Evolutionary conservation across 495 filamentous ascomycete genomes (phyloP).

Genomic region (Penicillium riverlandense): DNA sequence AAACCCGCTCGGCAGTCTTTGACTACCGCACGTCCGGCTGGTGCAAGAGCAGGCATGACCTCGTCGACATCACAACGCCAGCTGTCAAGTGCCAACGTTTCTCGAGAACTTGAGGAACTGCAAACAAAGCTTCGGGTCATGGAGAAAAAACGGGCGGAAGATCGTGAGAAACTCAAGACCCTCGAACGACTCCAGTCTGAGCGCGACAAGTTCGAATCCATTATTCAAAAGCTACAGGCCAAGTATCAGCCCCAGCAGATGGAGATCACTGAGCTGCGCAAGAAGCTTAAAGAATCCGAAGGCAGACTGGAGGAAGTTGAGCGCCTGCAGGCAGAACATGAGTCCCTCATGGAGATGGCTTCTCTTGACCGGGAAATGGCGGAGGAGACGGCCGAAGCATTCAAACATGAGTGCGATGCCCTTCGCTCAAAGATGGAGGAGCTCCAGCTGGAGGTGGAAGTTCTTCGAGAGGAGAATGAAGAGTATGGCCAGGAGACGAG

Average conservation of each 20-base stretch:
- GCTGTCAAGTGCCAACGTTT: conserved; percentile 31
- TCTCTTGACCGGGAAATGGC: conserved; percentile 93
- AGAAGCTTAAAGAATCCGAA: conserved; percentile 70
- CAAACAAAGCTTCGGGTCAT: conserved; percentile 71
- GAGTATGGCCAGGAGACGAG: conserved; percentile 78
- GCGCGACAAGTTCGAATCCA: conserved; percentile 75
- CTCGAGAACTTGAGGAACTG: conserved; percentile 68
- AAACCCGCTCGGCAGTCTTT: conserved; percentile 27
- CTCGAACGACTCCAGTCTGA: conserved; percentile 73
- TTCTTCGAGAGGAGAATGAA: conserved; percentile 79
- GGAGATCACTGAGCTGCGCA: conserved; percentile 69
- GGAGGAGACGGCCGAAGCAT: conserved; percentile 78
- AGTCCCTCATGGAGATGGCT: conserved; percentile 78
- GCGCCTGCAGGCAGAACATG: conserved; percentile 70
- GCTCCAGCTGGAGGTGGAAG: conserved; percentile 77
- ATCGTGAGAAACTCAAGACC: conserved; percentile 77
- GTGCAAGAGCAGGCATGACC: conserved; percentile 16
- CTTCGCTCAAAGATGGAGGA: conserved; percentile 72
- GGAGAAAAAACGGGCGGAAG: conserved; percentile 76
- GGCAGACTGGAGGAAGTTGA: conserved; percentile 61
- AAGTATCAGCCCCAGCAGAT: conserved; percentile 85
- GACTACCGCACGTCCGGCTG: conserved; percentile 16
- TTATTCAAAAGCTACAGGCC: conserved; percentile 85
- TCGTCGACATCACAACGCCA: conserved; percentile 23
- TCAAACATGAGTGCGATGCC: conserved; percentile 73